These are phyloP conservation scores for Allium fistulosum DNA, from an alignment of 106 monocot genomes.

Conservation along the genomic window DNA sequence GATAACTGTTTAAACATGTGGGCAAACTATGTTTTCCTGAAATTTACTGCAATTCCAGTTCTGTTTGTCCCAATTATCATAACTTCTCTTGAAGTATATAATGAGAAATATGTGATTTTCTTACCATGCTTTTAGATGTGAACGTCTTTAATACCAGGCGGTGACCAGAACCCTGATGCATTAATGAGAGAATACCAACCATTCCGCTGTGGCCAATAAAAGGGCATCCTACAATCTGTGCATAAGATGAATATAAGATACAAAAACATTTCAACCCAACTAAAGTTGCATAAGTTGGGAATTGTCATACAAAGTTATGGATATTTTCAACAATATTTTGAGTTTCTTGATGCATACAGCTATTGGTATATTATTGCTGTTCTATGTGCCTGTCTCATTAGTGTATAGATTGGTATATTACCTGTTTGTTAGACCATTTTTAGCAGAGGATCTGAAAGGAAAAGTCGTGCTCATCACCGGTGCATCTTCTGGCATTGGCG, in stretches of 20 bases:
- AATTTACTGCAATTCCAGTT: no score
- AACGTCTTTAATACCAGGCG: background rate
- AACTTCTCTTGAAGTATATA: no score
- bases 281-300: background rate
- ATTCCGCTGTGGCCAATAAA: background rate
- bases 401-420: conserved; percentile 17
- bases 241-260: background rate
- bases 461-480: conserved; percentile 82
- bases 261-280: background rate
- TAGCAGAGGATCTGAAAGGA: conserved; percentile 27
- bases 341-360: conserved; percentile 30
- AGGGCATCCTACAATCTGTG: background rate
- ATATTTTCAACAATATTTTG: conserved; percentile 19
- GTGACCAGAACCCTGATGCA: background rate
- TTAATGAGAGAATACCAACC: background rate
- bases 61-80: no score
- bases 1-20: no score
- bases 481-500: conserved; percentile 84
- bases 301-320: conserved; percentile 5
- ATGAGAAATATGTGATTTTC: no score
- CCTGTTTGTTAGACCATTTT: conserved; percentile 38
- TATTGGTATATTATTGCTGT: conserved; percentile 18
- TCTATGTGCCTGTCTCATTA: conserved; percentile 39
- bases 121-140: no score
- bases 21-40: no score